Evolutionary conservation across 257 asterid species (phyloP), one percentile per base, ranked within the genome.

Genomic region (Handroanthus guayacan): DNA sequence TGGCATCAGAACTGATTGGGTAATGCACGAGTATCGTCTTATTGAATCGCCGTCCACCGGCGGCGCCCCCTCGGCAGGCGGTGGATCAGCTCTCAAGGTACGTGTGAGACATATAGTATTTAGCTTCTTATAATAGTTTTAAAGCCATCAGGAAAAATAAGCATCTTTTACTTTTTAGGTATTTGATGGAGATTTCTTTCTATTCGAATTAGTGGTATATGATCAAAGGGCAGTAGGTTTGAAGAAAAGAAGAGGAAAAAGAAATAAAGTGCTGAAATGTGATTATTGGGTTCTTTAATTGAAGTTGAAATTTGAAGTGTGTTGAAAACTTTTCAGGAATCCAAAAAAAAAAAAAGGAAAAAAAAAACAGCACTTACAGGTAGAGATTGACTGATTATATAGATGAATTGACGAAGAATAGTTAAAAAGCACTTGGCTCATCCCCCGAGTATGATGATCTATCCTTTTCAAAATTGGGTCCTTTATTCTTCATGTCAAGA

Each of bases 21-120:
- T 90, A 2, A 90, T 90, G 96, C 96, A 90, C 66, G 96, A 90
- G 68, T 90, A 90, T 64, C 89, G 96, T 39, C 88, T 90, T 54
- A 11, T 55, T 2, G 86, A 87, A 2, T 75, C 87, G 8, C 56
- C 68, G 25, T 57, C 82, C 54, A 41, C 54, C 41, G 41, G 8
- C 64, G 9, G 82, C 0, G 31, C 87, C 13, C 56, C 68, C 25
- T 57, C 82, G 48, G 47, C 54, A 34, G 41, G 8, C 68, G 9
- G 82, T 0, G 36, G 75, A 57, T 79, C 88, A 55, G 13, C 82
- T 69, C 86, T 82, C 78, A 85, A 81, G 88, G 89, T 86, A 69
- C 17, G 5, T 48, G 56, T 6, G 10, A 7, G 25, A 58, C n/a
- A 58, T 8, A 58, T 58, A 58, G 2, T 39, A 41, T 41, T 41